Conservation (phyloP, 2,329 filamentous ascomycete species). For the Cytospora chrysosperma region DNA sequence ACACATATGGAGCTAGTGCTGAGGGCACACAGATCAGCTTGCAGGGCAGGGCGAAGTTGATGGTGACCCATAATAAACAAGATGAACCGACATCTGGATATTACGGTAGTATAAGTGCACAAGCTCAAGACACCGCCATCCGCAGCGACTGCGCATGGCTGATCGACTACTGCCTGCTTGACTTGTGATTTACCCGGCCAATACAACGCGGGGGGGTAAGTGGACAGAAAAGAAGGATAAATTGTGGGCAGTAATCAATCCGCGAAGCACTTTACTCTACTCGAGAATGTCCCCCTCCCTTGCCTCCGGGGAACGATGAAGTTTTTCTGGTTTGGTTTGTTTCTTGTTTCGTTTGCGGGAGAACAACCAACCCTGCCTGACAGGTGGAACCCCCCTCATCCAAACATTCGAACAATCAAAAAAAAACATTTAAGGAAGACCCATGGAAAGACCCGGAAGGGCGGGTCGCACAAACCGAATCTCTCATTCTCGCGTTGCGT, state of each 20-base stretch:
- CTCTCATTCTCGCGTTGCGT: too few species aligned
- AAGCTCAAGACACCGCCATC: too few species aligned
- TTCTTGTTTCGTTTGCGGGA: neutral
- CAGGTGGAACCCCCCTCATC: neutral
- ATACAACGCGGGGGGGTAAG: too few species aligned
- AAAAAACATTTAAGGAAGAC: too few species aligned
- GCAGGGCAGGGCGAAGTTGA: neutral
- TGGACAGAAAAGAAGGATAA: too few species aligned
- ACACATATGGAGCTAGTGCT: constrained; percentile 1
- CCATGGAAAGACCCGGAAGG: neutral
- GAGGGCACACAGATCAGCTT: neutral
- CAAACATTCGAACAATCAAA: too few species aligned
- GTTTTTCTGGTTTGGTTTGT: too few species aligned
- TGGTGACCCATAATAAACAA: neutral
- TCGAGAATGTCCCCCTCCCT: too few species aligned
- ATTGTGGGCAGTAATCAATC: neutral
- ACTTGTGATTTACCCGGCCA: too few species aligned
- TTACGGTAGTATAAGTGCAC: neutral
- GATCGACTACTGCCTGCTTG: too few species aligned
- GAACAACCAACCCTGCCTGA: neutral
- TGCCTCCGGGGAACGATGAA: too few species aligned
- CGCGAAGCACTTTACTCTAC: neutral
- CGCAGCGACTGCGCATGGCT: too few species aligned
- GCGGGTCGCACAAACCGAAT: neutral
- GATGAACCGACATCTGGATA: neutral